Percentiles rank a stretch among this genome's conserved stretches.
Conservation (phyloP, 441 rosid species). For the Gossypium trilobum region DNA sequence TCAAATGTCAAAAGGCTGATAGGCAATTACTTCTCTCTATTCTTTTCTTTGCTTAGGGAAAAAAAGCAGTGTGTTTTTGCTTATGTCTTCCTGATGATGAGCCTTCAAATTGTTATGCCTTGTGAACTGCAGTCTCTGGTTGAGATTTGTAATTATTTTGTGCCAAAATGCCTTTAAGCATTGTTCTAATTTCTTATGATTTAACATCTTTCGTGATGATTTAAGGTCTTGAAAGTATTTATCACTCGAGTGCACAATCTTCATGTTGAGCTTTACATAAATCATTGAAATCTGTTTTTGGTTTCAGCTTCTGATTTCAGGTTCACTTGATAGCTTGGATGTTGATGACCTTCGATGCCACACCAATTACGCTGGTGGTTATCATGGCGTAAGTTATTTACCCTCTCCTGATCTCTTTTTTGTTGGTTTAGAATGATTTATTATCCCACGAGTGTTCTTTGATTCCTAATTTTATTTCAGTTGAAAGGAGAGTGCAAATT, state of each 20-base stretch:
- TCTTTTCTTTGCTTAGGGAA: no score
- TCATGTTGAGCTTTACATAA: neutral
- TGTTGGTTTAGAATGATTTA: neutral
- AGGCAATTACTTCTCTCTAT: no score
- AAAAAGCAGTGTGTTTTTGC: no score
- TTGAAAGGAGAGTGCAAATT: neutral
- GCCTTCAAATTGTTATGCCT: no score
- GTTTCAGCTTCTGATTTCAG: constrained; percentile 85
- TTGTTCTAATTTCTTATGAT: no score
- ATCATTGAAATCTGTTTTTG: constrained; percentile 17
- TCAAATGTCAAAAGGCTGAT: no score
- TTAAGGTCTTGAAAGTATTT: neutral
- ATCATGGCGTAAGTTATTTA: constrained; percentile 51
- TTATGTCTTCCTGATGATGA: no score
- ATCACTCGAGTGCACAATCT: neutral
- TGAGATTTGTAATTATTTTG: no score
- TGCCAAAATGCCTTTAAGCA: no score
- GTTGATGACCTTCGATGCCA: constrained; percentile 71
- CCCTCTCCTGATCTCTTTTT: neutral
- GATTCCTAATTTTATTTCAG: neutral
- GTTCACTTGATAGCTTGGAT: constrained; percentile 94
- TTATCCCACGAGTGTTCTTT: neutral
- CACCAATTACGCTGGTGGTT: constrained; percentile 88
- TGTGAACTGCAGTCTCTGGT: no score
- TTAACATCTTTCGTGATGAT: neutral